Evolutionary conservation across 352 stramenopile genomes (phyloP), one percentile per base, ranked within the genome.

Genomic region (Phytophthora hibernalis): DNA sequence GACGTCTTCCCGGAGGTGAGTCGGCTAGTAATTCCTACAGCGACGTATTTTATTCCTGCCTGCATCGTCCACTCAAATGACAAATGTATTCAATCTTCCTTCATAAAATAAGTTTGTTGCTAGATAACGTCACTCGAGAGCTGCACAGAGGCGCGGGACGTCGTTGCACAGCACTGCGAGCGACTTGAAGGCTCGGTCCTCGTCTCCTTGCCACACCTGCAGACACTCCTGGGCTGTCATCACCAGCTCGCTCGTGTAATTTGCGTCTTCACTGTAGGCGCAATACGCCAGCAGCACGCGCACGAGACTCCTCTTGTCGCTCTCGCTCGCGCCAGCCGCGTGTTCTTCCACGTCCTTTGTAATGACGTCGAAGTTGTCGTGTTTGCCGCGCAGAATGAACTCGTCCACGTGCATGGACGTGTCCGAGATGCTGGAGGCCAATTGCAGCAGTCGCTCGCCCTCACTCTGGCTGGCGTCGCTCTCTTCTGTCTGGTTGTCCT

Each of bases 261-360:
- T 77, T 18, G 79, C 65, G 45, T 82, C 82, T 69, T 92, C 77
- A 49, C 81, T 92, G 72, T 93, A 92, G n/a, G 82, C 87, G 30
- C 80, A 89, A 63, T 85, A 91, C 1, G 85, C 85, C 45, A 89
- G 74, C 37, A 94, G 77, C 26, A 94, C 67, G 45, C 83, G 82
- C 11, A 76, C 80, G 40, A 91, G 61, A 26, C 63, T 73, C 44
- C 68, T 79, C 30, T 77, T 80, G 35, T 82, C 75, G 38, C 77
- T 74, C 5, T 80, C 67, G 10, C 64, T 67, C 22, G 63, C 61
- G 8, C 72, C 54, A 54, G 69, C 76, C 42, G 73, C 71, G 24
- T 67, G 54, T 11, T 64, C 33, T 11, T 77, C 61, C 43, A 91
- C 84, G 37, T 91, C 79, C n/a, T 68, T 73, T 9, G 69, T 71